These are phyloP conservation scores for Psidium friedrichsthalianum DNA, from an alignment of 345 rosid species.

Conservation along the genomic window DNA sequence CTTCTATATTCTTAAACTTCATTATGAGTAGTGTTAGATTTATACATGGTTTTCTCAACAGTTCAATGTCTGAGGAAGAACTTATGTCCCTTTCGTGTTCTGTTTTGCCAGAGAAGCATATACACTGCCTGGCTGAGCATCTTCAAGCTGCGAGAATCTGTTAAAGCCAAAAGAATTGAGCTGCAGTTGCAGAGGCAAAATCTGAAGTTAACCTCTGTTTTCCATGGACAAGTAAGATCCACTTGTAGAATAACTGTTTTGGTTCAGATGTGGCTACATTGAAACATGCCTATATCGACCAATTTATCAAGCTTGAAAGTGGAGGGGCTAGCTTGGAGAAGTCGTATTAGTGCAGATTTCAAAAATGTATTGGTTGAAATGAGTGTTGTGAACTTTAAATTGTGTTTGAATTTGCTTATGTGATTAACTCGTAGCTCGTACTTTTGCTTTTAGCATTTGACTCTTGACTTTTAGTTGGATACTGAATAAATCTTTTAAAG, in stretches of 20 bases:
- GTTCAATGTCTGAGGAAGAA: neutral
- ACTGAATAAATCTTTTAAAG: neutral
- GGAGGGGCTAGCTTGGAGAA: neutral
- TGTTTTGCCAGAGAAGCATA: slow-evolving; percentile 51
- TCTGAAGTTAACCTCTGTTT: slow-evolving; percentile 50
- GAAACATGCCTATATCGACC: neutral
- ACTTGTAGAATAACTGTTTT: neutral
- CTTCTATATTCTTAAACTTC: neutral
- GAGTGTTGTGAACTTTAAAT: neutral
- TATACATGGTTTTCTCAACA: neutral
- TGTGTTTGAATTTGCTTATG: neutral
- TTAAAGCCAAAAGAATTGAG: slow-evolving; percentile 45
- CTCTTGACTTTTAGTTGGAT: neutral
- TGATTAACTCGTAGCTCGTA: neutral
- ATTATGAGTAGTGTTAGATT: neutral
- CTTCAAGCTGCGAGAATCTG: slow-evolving; percentile 63
- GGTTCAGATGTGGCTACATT: slow-evolving; percentile 4
- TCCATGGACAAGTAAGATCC: slow-evolving; percentile 57
- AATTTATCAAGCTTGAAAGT: neutral
- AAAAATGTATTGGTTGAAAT: neutral
- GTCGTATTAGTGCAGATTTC: neutral
- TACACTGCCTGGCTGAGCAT: slow-evolving; percentile 42
- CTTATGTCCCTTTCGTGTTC: neutral
- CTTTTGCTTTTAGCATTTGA: neutral
- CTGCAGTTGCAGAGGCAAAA: slow-evolving; percentile 55